A percentile compares a stretch with the other conserved stretches of the same genome.
Conservation (phyloP, 139 green algal genomes). For the Zygnema circumcarinatum region DNA sequence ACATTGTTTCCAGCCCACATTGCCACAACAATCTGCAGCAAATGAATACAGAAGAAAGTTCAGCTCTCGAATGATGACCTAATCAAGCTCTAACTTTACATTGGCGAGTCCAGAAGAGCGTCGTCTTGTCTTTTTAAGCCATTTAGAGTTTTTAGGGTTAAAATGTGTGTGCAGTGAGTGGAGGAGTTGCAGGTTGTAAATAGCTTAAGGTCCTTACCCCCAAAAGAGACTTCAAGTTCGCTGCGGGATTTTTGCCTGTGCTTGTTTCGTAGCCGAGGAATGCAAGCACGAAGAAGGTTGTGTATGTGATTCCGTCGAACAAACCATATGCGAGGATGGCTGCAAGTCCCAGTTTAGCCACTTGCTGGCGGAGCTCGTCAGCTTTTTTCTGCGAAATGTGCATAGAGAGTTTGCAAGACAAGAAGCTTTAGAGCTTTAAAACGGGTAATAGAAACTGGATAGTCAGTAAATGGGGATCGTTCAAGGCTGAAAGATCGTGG, state of each 20-base stretch:
- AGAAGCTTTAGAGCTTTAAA: too few relatives aligned
- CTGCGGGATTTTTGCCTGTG: conserved; percentile 56
- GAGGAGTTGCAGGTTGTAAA: background rate
- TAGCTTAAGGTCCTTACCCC: conserved; percentile 32
- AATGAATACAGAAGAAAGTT: background rate
- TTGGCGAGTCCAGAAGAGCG: too few relatives aligned
- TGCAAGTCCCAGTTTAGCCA: too few relatives aligned
- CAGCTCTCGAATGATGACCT: too few relatives aligned
- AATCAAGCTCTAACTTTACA: too few relatives aligned
- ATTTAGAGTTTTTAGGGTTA: too few relatives aligned
- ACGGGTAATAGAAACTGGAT: background rate
- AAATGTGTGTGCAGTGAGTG: too few relatives aligned
- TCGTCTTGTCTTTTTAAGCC: too few relatives aligned
- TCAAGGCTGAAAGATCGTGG: background rate
- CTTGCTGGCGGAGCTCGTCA: too few relatives aligned
- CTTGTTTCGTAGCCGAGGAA: conserved; percentile 60
- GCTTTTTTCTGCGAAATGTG: too few relatives aligned
- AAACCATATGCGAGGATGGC: background rate
- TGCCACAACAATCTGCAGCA: conserved; percentile 57
- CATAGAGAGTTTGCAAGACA: too few relatives aligned
- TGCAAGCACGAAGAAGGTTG: conserved; percentile 53
- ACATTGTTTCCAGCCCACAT: conserved; percentile 64
- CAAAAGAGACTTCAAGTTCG: conserved; percentile 57
- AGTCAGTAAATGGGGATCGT: background rate
- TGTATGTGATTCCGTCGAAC: conserved; percentile 60